Conservation (phyloP, 78 protist genomes). For the Polysphondylium violaceum region DNA sequence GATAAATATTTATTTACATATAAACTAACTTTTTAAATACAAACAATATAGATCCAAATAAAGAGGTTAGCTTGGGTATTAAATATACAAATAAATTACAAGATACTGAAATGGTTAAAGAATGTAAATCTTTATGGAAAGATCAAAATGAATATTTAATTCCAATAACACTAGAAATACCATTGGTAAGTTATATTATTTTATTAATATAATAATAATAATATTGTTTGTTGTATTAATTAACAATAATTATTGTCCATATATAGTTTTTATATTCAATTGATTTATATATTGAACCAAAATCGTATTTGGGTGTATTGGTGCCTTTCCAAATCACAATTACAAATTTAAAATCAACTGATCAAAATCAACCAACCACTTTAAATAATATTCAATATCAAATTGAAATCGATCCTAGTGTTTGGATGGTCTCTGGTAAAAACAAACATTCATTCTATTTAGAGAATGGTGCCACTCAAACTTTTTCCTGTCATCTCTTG, state of each 20-base stretch:
- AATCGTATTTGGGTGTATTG: conserved; percentile 3
- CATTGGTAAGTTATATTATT: conserved; percentile 9
- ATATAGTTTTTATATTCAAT: conserved; percentile 16
- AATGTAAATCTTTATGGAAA: conserved; percentile 70
- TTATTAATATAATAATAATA: not conserved
- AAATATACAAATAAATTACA: conserved; percentile 57
- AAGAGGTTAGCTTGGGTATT: not conserved
- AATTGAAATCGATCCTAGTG: conserved; percentile 8
- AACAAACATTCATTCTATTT: conserved; percentile 18
- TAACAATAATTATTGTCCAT: not conserved
- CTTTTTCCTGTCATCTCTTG: conserved; percentile 19
- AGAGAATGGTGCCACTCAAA: not conserved
- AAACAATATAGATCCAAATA: not conserved
- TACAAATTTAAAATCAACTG: conserved; percentile 15
- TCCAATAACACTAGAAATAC: conserved; percentile 42
- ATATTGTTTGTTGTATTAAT: not conserved
- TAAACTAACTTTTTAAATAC: not conserved
- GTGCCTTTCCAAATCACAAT: conserved; percentile 54
- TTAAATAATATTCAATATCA: not conserved
- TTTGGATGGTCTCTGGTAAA: conserved; percentile 61
- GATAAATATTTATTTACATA: not conserved
- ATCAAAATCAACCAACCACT: conserved; percentile 28
- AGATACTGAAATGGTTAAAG: conserved; percentile 14
- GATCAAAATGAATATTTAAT: conserved; percentile 32
- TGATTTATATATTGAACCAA: conserved; percentile 1